phyloP scores from a whole-genome alignment of 345 rosid genomes.

The Syzygium grande region DNA sequence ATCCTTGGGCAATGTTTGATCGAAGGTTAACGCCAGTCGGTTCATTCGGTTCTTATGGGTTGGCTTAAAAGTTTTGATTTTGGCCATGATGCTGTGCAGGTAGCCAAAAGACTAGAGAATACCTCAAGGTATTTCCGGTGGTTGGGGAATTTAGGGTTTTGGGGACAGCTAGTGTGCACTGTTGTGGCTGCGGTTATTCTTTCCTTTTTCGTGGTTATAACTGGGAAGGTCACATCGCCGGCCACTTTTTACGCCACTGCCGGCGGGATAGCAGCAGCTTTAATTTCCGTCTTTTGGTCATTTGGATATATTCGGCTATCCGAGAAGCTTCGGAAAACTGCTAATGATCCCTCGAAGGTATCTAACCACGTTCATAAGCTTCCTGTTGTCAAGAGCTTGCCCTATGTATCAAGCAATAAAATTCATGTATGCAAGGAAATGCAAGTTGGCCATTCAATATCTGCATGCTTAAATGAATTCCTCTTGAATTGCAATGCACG shows the following conservation, averaged over 20 bases:
- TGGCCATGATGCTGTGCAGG: slow-evolving; percentile 29
- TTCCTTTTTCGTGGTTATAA: slow-evolving; percentile 69
- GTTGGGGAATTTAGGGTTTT: slow-evolving; percentile 83
- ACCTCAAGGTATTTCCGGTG: slow-evolving; percentile 91
- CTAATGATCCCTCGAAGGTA: slow-evolving; percentile 90
- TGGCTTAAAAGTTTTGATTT: neutral
- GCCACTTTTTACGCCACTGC: slow-evolving; percentile 81
- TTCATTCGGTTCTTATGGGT: neutral
- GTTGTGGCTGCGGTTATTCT: slow-evolving; percentile 83
- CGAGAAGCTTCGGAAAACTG: slow-evolving; percentile 69
- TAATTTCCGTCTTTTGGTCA: slow-evolving; percentile 91
- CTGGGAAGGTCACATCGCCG: slow-evolving; percentile 82
- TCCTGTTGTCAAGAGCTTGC: neutral
- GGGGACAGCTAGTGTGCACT: slow-evolving; percentile 92
- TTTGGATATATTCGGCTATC: slow-evolving; percentile 89
- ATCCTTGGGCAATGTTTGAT: neutral
- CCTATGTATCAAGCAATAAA: neutral
- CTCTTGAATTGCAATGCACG: neutral
- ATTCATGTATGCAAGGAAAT: neutral
- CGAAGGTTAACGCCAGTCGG: neutral
- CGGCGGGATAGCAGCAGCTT: slow-evolving; percentile 84
- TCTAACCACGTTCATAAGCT: neutral
- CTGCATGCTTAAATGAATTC: neutral
- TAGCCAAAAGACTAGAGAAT: slow-evolving; percentile 80
- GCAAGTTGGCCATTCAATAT: neutral